Evolutionary conservation across 208 protist genomes (phyloP), one percentile per base, ranked within the genome.

Genomic region (Acanthamoeba lugdunensis): DNA sequence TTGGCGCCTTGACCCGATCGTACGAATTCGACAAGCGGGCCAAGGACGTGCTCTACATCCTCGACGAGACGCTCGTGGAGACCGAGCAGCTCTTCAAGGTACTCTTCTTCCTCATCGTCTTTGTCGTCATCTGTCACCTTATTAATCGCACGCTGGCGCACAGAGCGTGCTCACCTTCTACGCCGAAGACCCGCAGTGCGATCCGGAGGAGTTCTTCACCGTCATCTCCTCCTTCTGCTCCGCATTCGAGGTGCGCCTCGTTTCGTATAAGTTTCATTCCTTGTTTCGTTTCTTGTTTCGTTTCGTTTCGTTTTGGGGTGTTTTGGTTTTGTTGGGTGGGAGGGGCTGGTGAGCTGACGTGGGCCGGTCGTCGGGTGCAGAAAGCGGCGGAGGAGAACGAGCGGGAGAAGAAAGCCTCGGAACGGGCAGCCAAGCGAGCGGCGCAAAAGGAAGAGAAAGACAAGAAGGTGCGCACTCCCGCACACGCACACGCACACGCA

Each of bases 21-120:
- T n/a, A 65, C 58, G 58, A 65, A 65, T 65, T 65, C 58, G 58
- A 65, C 58, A 65, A 65, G 58, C 58, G 58, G 25, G 58, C 58
- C 2, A 18, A n/a, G 25, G 58, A 65, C 58, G 58, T 65, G 21
- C 14, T 65, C 25, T 65, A 65, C 58, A n/a, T 65, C 25, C 58
- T 65, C 58, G 58, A 65, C 11, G 58, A 65, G 58, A 65, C 58
- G 58, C 58, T 65, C 58, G 21, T 65, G 58, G 58, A 65, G 25
- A 65, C 58, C 58, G 58, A 65, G 25, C 58, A 65, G 25, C 58
- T 65, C 58, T 65, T 65, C 25, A 65, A 65, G 58, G 58, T 65
- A 18, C 58, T 65, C 58, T 65, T 18, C 25, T 65, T 18, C 25
- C 25, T 48, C 41, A 1, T 63, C 23, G 58, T 63, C 4, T 41